A percentile compares a stretch with the other conserved stretches of the same genome.
phyloP scores from a whole-genome alignment of 148 eudicot genomes.

The Amaranthus cruentus region DNA sequence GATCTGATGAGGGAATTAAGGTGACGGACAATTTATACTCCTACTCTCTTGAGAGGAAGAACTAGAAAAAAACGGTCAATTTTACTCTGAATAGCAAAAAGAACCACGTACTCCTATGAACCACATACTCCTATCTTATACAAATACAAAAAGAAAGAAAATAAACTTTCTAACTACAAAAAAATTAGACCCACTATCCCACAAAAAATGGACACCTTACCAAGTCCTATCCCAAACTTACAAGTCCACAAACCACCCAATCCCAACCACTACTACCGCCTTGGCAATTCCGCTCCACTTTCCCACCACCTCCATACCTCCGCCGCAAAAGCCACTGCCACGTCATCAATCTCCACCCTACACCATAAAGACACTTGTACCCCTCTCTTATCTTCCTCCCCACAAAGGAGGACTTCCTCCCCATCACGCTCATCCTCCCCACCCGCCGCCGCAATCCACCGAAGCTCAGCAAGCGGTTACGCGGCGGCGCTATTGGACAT shows the following conservation, averaged over 20 bases:
- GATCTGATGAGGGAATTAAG: no score
- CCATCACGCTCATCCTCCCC: slow-evolving; percentile 12
- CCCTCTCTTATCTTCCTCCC: slow-evolving; percentile 21
- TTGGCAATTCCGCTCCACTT: slow-evolving; percentile 8
- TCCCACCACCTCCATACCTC: slow-evolving; percentile 13
- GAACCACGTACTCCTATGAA: no score
- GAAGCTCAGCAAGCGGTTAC: slow-evolving; percentile 53
- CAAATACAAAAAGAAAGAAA: not conserved
- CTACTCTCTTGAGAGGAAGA: no score
- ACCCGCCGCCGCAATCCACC: slow-evolving; percentile 21
- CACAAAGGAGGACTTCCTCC: slow-evolving; percentile 10
- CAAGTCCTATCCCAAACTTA: slow-evolving; percentile 32
- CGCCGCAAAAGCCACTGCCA: slow-evolving; percentile 18
- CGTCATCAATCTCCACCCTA: slow-evolving; percentile 16
- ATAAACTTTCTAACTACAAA: not conserved
- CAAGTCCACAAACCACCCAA: slow-evolving; percentile 27
- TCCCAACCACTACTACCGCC: slow-evolving; percentile 22
- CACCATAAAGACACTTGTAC: slow-evolving; percentile 26
- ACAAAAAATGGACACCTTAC: slow-evolving; percentile 45
- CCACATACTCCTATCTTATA: no score
- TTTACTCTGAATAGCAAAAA: no score
- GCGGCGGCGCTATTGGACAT: slow-evolving; percentile 72
- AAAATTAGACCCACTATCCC: not conserved
- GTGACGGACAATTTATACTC: no score
- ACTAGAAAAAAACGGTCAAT: no score